Conservation (phyloP, 768 basidiomycete species). For the Porpolomopsis calyptriformis region DNA sequence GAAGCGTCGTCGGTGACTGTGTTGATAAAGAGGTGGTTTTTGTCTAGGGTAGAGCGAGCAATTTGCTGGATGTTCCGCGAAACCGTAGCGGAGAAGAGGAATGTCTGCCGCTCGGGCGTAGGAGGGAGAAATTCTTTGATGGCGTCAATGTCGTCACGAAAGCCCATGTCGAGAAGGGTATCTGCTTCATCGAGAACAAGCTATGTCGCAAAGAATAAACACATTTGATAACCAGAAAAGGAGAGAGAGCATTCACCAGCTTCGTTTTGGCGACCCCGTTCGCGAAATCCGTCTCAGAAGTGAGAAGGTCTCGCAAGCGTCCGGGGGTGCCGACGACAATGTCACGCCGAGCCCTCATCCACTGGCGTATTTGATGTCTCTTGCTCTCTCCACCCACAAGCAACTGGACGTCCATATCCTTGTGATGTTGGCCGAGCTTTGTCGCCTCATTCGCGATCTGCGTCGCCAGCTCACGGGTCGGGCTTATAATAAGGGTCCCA, state of each 20-base stretch:
- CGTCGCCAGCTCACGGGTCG: constrained; percentile 82
- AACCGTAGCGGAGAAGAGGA: constrained; percentile 87
- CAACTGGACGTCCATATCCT: constrained; percentile 57
- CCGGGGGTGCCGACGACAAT: constrained; percentile 90
- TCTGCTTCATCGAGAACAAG: constrained; percentile 91
- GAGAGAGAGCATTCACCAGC: constrained; percentile 34
- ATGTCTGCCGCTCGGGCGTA: constrained; percentile 66
- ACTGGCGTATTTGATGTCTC: constrained; percentile 54
- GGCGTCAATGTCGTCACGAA: constrained; percentile 73
- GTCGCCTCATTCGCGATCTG: constrained; percentile 82
- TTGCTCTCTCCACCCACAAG: constrained; percentile 73
- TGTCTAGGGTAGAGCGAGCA: constrained; percentile 47
- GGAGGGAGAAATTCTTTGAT: constrained; percentile 57
- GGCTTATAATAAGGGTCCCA: constrained; percentile 75
- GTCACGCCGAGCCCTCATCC: constrained; percentile 54
- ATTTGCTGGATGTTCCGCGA: constrained; percentile 48
- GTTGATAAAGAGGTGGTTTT: constrained; percentile 62
- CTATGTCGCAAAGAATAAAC: constrained; percentile 25
- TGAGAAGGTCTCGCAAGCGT: constrained; percentile 63
- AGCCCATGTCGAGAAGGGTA: constrained; percentile 85
- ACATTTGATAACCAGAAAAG: constrained; percentile 7
- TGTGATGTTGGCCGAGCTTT: constrained; percentile 50
- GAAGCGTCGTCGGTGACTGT: constrained; percentile 51
- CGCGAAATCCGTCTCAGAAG: constrained; percentile 44
- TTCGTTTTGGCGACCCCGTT: constrained; percentile 43